These are phyloP conservation scores for Kodamaea nitidulidarum DNA, from an alignment of 805 yeast species.

Conservation along the genomic window DNA sequence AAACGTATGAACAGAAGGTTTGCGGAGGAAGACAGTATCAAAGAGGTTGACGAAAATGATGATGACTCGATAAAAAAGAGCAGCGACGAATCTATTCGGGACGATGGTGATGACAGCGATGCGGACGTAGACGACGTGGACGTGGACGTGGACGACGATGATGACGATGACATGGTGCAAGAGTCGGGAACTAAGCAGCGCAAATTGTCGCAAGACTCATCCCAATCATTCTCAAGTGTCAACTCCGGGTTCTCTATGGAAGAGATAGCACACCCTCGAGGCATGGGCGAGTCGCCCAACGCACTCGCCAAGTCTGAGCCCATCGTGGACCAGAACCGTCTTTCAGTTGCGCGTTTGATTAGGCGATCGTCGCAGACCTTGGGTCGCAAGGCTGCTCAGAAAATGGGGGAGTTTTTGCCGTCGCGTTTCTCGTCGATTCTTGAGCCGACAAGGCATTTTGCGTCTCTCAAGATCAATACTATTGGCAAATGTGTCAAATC, in stretches of 20 bases:
- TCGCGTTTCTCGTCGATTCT: constrained; percentile 73
- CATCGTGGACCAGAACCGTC: constrained; percentile 62
- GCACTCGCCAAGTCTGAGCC: constrained; percentile 45
- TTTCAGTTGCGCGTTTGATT: constrained; percentile 70
- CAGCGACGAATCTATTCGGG: constrained; percentile 16
- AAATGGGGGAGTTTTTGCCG: constrained; percentile 85
- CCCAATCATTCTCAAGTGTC: constrained; percentile 27
- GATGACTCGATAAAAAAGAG: constrained; percentile 10
- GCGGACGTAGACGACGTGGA: constrained; percentile 20
- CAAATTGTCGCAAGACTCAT: constrained; percentile 37
- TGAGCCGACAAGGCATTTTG: constrained; percentile 90
- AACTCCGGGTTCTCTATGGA: constrained; percentile 24
- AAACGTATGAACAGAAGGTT: constrained; percentile 16
- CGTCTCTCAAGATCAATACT: constrained; percentile 66
- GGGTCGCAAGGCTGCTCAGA: constrained; percentile 80
- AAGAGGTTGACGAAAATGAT: constrained; percentile 17
- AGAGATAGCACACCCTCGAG: constrained; percentile 5
- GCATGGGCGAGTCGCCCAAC: constrained; percentile 5
- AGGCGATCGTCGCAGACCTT: constrained; percentile 73
- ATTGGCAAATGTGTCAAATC: constrained; percentile 39
- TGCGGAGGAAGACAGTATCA: constrained; percentile 22
- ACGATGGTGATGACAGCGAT: constrained; percentile 12
- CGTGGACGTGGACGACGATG: constrained; percentile 20
- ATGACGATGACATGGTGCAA: constrained; percentile 17
- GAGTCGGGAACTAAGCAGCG: constrained; percentile 25